Conservation (phyloP, 2,329 filamentous ascomycete species). For the Ascochyta rabiei region DNA sequence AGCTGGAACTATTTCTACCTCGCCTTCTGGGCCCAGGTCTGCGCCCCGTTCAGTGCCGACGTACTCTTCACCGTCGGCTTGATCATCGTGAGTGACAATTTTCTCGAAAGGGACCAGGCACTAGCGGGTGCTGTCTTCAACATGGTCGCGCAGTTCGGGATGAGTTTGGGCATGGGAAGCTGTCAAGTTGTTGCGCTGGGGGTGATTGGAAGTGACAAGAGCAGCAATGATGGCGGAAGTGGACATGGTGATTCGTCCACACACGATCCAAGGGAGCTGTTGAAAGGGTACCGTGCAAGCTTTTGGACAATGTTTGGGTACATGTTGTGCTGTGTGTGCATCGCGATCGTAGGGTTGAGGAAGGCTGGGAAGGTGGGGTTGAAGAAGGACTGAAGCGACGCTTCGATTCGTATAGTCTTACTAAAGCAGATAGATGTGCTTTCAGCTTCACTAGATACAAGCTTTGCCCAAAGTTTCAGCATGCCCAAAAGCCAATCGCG, state of each 20-base stretch:
- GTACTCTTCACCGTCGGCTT: conserved; percentile 63
- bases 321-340: conserved; percentile 27
- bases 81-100: conserved; percentile 61
- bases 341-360: conserved; percentile 33
- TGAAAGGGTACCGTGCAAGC: conserved; percentile 32
- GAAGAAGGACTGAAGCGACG: conserved; percentile 29
- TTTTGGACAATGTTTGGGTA: conserved; percentile 38
- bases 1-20: conserved; percentile 60
- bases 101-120: conserved; percentile 63
- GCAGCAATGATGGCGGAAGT: background rate
- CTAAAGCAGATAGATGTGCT: background rate
- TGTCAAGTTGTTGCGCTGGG: conserved; percentile 38
- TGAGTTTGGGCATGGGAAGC: conserved; percentile 43
- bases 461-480: background rate
- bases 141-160: conserved; percentile 62
- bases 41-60: conserved; percentile 53
- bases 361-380: conserved; percentile 34
- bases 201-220: conserved; percentile 17
- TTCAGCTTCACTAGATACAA: background rate
- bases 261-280: conserved; percentile 11
- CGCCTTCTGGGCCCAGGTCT: conserved; percentile 51
- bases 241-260: conserved; percentile 9
- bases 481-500: no score
- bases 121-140: conserved; percentile 68
- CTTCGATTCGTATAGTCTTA: background rate